These are phyloP conservation scores for Entomortierella chlamydospora DNA, from an alignment of 192 early-diverging fungal species.

Conservation along the genomic window DNA sequence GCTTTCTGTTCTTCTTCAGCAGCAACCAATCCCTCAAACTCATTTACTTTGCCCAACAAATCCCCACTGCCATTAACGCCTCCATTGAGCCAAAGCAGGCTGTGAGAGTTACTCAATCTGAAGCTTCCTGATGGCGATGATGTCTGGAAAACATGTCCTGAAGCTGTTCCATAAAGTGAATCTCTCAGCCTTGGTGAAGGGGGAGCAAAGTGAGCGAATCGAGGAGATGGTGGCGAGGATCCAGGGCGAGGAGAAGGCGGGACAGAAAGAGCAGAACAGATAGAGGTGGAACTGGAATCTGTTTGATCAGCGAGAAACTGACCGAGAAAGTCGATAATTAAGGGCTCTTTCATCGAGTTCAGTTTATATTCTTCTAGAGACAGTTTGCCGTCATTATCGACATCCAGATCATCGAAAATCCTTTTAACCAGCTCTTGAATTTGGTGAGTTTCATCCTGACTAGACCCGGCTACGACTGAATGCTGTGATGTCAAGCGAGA, in stretches of 20 bases:
- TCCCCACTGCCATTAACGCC: constrained; percentile 52
- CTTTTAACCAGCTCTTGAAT: constrained; percentile 74
- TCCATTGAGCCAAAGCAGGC: constrained; percentile 48
- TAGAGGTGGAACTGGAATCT: constrained; percentile 45
- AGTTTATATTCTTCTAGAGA: constrained; percentile 81
- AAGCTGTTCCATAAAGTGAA: constrained; percentile 44
- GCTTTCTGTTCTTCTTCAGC: constrained; percentile 48
- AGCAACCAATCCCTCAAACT: constrained; percentile 51
- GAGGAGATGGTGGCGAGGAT: constrained; percentile 52
- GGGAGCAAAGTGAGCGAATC: constrained; percentile 48
- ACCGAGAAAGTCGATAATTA: constrained; percentile 81
- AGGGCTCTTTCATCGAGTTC: constrained; percentile 81
- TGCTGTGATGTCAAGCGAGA: constrained; percentile 23
- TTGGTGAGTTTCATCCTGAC: constrained; percentile 74
- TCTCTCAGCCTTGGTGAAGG: constrained; percentile 50
- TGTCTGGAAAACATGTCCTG: constrained; percentile 48
- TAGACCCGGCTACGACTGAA: constrained; percentile 49
- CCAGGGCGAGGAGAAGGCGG: constrained; percentile 46
- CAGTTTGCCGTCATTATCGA: constrained; percentile 82
- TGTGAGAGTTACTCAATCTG: constrained; percentile 49
- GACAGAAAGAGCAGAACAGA: constrained; percentile 49
- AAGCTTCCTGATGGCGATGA: constrained; percentile 50
- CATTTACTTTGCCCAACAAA: constrained; percentile 46
- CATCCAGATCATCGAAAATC: constrained; percentile 84
- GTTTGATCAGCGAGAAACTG: constrained; percentile 75